Evolutionary conservation across 345 rosid genomes (phyloP).

Genomic region (Gossypium rotundifolium): DNA sequence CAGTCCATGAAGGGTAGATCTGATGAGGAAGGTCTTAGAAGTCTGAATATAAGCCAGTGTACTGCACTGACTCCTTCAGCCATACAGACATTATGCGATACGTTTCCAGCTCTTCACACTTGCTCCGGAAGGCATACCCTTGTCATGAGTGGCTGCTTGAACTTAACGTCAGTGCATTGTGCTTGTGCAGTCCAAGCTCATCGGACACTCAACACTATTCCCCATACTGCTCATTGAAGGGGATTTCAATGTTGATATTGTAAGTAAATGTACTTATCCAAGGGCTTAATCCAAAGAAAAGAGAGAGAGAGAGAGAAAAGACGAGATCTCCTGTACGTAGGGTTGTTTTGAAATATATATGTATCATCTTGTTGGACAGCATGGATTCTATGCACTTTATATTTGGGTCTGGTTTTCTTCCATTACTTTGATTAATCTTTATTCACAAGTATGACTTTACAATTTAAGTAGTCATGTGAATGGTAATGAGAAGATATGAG

Average conservation of each 20-base stretch:
- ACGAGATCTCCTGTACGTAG: neutral
- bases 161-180: constrained; percentile 86
- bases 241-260: neutral
- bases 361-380: neutral
- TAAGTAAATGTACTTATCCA: constrained; percentile 3
- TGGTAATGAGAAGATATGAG: no score
- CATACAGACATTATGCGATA: constrained; percentile 87
- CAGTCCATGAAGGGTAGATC: constrained; percentile 42
- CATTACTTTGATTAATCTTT: neutral
- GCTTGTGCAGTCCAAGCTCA: constrained; percentile 76
- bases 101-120: constrained; percentile 92
- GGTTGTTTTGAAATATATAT: neutral
- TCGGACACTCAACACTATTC: constrained; percentile 34
- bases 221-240: constrained; percentile 52
- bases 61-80: constrained; percentile 92
- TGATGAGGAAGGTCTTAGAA: constrained; percentile 74
- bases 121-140: constrained; percentile 94
- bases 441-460: no score
- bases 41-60: constrained; percentile 97
- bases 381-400: neutral
- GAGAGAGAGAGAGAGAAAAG: neutral
- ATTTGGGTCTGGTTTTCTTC: neutral
- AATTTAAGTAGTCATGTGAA: no score
- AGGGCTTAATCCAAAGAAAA: neutral
- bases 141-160: constrained; percentile 93